Evolutionary conservation across 768 basidiomycete species (phyloP).

Genomic region (Boletus eberwhitei): DNA sequence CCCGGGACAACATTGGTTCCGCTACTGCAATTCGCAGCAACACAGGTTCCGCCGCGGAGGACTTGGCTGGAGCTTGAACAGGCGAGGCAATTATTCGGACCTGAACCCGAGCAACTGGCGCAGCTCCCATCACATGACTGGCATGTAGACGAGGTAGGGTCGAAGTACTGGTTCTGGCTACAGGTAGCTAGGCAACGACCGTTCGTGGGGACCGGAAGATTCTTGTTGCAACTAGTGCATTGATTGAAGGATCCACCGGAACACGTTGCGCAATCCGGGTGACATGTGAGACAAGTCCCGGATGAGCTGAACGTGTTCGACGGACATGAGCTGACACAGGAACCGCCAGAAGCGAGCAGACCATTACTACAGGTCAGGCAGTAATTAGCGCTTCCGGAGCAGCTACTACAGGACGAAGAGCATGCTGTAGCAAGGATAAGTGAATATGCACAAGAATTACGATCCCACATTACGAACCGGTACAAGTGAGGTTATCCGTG

Average conservation of each 20-base stretch:
- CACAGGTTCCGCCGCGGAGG: constrained; percentile 64
- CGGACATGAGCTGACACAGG: constrained; percentile 75
- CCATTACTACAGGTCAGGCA: constrained; percentile 71
- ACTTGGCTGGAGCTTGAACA: constrained; percentile 63
- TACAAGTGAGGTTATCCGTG: constrained; percentile 71
- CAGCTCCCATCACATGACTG: constrained; percentile 73
- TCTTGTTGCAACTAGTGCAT: constrained; percentile 67
- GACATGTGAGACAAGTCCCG: constrained; percentile 70
- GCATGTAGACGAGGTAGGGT: constrained; percentile 59
- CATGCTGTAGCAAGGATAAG: constrained; percentile 46
- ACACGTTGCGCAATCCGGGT: constrained; percentile 84
- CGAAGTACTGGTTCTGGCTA: constrained; percentile 68
- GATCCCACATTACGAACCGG: constrained; percentile 44
- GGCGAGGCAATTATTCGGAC: constrained; percentile 65
- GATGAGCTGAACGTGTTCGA: constrained; percentile 64
- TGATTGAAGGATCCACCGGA: constrained; percentile 75
- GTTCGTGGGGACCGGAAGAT: constrained; percentile 67
- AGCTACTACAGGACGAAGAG: constrained; percentile 70
- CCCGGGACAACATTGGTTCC: constrained; percentile 58
- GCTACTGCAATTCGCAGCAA: constrained; percentile 55
- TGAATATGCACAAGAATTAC: neutral
- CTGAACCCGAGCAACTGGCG: constrained; percentile 71
- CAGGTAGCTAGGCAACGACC: constrained; percentile 82
- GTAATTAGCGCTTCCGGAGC: constrained; percentile 60
- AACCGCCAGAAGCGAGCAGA: constrained; percentile 66